A percentile compares a stretch with the other conserved stretches of the same genome.
phyloP scores from a whole-genome alignment of 106 monocot species.

The Acorus calamus region DNA sequence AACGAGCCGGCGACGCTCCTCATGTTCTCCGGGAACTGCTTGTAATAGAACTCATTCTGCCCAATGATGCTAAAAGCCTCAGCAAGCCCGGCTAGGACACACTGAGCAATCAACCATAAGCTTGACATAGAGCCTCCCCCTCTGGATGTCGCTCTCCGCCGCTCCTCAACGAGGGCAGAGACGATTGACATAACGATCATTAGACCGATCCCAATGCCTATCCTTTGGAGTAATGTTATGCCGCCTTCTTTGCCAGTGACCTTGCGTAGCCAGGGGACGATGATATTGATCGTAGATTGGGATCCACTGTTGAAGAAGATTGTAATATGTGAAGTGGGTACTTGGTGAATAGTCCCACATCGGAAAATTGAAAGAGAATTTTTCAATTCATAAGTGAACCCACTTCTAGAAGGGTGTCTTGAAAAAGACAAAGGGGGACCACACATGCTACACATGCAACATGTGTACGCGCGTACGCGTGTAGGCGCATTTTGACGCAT shows the following conservation, averaged over 20 bases:
- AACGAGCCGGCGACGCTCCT: slow-evolving; percentile 36
- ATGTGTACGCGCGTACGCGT: too few species aligned
- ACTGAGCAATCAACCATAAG: slow-evolving; percentile 46
- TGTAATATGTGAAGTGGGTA: too few species aligned
- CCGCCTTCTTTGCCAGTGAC: slow-evolving; percentile 29
- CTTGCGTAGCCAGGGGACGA: slow-evolving; percentile 26
- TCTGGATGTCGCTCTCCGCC: slow-evolving; percentile 15
- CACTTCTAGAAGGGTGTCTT: too few species aligned
- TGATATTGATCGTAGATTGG: slow-evolving; percentile 43
- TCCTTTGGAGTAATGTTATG: slow-evolving; percentile 33
- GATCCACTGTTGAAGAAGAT: too few species aligned
- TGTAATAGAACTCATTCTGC: slow-evolving; percentile 49
- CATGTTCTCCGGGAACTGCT: slow-evolving; percentile 56
- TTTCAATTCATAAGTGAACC: too few species aligned
- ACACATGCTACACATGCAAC: too few species aligned
- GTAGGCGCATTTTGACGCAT: too few species aligned
- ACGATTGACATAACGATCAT: slow-evolving; percentile 26
- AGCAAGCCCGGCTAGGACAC: slow-evolving; percentile 26
- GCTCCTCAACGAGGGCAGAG: slow-evolving; percentile 24
- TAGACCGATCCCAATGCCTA: slow-evolving; percentile 42
- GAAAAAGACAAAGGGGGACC: too few species aligned
- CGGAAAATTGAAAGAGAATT: too few species aligned
- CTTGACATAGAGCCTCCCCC: slow-evolving; percentile 21
- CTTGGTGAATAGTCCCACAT: too few species aligned
- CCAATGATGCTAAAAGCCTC: slow-evolving; percentile 47